Evolutionary conservation across 2,329 filamentous ascomycete species (phyloP).

Genomic region (Raffaelea deltoideospora): DNA sequence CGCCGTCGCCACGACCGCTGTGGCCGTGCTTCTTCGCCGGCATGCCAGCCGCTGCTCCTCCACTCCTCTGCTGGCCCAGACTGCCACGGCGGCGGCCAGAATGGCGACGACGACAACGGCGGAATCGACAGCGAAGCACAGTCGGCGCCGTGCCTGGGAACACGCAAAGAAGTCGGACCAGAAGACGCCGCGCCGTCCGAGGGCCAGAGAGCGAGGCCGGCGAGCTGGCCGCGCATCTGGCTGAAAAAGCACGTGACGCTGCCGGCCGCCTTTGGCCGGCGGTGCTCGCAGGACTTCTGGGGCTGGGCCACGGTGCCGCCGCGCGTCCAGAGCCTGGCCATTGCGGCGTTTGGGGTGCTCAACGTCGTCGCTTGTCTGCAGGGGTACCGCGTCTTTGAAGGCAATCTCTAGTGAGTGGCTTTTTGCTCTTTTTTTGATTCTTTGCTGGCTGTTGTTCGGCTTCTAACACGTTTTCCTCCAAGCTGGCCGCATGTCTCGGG

Average conservation of each 20-base stretch:
- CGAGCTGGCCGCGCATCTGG: conserved; percentile 3
- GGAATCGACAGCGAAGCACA: conserved; percentile 1
- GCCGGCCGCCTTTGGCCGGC: conserved; percentile 24
- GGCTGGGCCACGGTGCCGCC: conserved; percentile 17
- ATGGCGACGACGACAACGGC: background rate
- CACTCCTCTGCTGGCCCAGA: background rate
- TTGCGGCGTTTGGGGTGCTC: conserved; percentile 5
- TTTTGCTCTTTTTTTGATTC: background rate
- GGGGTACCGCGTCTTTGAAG: conserved; percentile 8
- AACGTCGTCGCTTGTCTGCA: conserved; percentile 5
- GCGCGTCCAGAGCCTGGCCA: conserved; percentile 8
- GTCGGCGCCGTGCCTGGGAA: no score
- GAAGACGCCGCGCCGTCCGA: background rate
- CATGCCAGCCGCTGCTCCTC: background rate
- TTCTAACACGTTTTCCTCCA: background rate
- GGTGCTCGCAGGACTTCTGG: conserved; percentile 25
- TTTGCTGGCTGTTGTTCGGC: background rate
- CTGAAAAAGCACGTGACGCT: conserved; percentile 5
- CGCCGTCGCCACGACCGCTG: no score
- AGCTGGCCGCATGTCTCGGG: conserved; percentile 4
- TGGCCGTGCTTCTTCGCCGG: background rate
- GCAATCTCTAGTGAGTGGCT: conserved; percentile 9
- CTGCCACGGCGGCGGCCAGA: background rate
- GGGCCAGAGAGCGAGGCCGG: fast-evolving
- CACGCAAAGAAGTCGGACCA: no score